A percentile compares a stretch with the other conserved stretches of the same genome.
Conservation (phyloP, 2,329 filamentous ascomycete genomes). For the Cadophora gregata region DNA sequence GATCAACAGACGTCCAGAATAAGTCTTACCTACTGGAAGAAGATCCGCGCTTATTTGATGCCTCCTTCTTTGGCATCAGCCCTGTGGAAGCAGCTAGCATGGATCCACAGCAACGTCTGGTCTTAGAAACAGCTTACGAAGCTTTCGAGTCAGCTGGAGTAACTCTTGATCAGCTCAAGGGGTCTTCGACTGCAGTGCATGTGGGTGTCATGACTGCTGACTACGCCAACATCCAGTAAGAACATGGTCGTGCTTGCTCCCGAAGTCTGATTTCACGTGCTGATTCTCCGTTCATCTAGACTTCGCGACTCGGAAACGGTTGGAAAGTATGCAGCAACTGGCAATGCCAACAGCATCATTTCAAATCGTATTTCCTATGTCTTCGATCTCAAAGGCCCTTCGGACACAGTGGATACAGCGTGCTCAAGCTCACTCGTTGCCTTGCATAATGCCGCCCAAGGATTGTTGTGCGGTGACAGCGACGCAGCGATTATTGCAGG, state of each 20-base stretch:
- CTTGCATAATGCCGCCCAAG: slow-evolving; percentile 58
- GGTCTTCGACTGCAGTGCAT: slow-evolving; percentile 49
- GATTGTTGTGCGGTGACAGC: slow-evolving; percentile 52
- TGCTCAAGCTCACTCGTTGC: slow-evolving; percentile 61
- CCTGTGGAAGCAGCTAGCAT: slow-evolving; percentile 42
- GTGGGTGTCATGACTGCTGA: slow-evolving; percentile 51
- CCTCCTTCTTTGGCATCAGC: slow-evolving; percentile 29
- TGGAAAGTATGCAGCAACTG: slow-evolving; percentile 34
- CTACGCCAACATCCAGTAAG: background rate
- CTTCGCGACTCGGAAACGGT: too few species aligned
- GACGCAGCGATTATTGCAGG: slow-evolving; percentile 49
- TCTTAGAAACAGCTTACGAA: slow-evolving; percentile 49
- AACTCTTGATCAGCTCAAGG: background rate
- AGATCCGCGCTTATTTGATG: slow-evolving; percentile 30
- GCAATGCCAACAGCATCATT: slow-evolving; percentile 49
- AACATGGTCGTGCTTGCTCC: too few species aligned
- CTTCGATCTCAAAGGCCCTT: slow-evolving; percentile 55
- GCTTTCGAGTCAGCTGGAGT: slow-evolving; percentile 40
- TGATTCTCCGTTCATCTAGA: background rate
- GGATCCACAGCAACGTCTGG: slow-evolving; percentile 45
- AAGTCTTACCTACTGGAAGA: slow-evolving; percentile 17
- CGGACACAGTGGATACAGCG: slow-evolving; percentile 62
- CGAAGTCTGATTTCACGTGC: too few species aligned
- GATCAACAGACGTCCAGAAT: slow-evolving; percentile 11
- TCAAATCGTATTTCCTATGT: slow-evolving; percentile 60